A percentile compares a stretch with the other conserved stretches of the same genome.
Conservation (phyloP, 371 early-diverging fungal genomes). For the Batrachochytrium dendrobatidis region DNA sequence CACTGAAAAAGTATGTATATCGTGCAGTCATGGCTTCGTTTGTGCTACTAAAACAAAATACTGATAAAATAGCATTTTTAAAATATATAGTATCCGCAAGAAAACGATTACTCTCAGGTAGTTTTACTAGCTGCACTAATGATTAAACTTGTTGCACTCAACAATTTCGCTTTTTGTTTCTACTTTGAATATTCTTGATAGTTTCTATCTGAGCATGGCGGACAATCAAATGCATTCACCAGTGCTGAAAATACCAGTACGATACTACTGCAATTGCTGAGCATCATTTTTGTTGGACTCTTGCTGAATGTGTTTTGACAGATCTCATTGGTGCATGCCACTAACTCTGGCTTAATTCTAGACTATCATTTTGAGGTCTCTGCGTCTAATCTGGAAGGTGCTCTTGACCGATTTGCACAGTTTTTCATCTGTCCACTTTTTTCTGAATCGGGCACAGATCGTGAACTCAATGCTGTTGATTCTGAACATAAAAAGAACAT, state of each 20-base stretch:
- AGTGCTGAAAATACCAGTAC: slow-evolving; percentile 30
- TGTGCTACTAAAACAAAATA: no score
- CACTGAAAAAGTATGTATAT: no score
- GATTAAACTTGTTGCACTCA: no score
- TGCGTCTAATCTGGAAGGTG: slow-evolving; percentile 78
- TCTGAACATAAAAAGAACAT: slow-evolving; percentile 91
- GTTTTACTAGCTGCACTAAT: neutral
- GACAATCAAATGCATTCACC: slow-evolving; percentile 95
- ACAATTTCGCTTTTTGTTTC: no score
- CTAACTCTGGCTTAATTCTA: neutral
- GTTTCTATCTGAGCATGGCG: slow-evolving; percentile 83
- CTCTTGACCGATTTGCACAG: slow-evolving; percentile 86
- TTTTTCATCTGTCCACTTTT: slow-evolving; percentile 90
- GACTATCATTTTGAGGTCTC: slow-evolving; percentile 92
- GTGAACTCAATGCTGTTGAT: slow-evolving; percentile 90
- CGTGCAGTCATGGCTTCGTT: no score
- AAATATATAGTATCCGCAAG: slow-evolving; percentile 90
- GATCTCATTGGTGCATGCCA: neutral
- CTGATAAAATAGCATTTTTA: no score
- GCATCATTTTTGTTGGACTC: no score
- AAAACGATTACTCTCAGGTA: slow-evolving; percentile 80
- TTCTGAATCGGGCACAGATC: slow-evolving; percentile 74
- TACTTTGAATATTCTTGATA: no score
- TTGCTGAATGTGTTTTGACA: no score
- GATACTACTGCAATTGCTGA: no score